Base-by-base conservation (phyloP, 164 flowering plant species). In the Aristolochia contorta region DNA sequence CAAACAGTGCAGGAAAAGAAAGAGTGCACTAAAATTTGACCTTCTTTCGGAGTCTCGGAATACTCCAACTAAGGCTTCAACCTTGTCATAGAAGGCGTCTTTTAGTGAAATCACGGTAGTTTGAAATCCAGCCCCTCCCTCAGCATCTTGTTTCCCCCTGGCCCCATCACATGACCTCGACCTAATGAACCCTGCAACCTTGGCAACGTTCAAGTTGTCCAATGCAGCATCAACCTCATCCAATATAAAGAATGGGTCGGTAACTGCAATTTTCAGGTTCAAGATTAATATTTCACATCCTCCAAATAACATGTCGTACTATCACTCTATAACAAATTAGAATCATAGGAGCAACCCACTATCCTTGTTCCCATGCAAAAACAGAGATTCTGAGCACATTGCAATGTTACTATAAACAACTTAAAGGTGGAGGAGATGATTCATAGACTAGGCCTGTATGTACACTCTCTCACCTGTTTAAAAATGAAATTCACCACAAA, bases 161-260 rank as follows among this genome's bases (percentile, higher is more conserved):
- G 71, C 77, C 51, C 82, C 83, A 58, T 74, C 78, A 47, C 96
- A 87, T 54, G 97, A 91, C 67, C 85, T 94, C 47, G 90, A 77
- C 61, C 91, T 84, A 59, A 94, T 89, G 69, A 87, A 94, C 56
- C 91, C 88, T 59, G 99, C 99, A 59, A 94, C 96, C 75, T 89
- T 94, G 14, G 99, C 82, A 52, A 94, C 97, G 62, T 94, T 94
- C 68, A 94, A 55, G 72, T 94, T 94, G 65, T 94, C 97, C 70
- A 94, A 64, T 45, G 99, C 97, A 59, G 99, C 99, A 75, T 94
- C 99, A 12, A 94, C 97, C 79, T 94, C 99, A 65, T 94, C 99
- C 86, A 94, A 64, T 77, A 94, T 94, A 65, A 94, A 91, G 69
- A 94, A 94, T 13, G 99, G 99, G 97, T 70, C 77, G 79, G 67